These are phyloP conservation scores for Crithidia expoeki DNA, from an alignment of 208 protist species.

Conservation along the genomic window DNA sequence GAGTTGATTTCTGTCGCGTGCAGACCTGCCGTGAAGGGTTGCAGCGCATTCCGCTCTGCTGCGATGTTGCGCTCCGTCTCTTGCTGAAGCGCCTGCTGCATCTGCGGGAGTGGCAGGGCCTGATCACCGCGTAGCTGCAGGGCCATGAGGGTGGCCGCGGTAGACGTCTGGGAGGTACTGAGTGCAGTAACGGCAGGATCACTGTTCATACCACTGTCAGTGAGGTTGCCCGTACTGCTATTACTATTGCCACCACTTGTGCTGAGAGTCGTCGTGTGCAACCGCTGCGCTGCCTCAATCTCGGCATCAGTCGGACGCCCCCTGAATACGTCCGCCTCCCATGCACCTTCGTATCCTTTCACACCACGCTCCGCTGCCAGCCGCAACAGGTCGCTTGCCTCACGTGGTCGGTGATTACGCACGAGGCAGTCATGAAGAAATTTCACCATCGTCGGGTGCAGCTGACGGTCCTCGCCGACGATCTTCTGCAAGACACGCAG, in stretches of 20 bases:
- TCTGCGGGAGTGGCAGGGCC: slow-evolving; percentile 41
- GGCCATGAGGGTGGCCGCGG: slow-evolving; percentile 51
- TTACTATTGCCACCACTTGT: not conserved
- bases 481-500: slow-evolving; percentile 74
- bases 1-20: slow-evolving; percentile 80
- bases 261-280: too few species aligned
- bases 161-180: slow-evolving; percentile 27
- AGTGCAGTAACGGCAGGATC: not conserved
- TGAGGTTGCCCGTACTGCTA: not conserved
- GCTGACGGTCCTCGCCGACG: slow-evolving; percentile 72
- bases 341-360: slow-evolving; percentile 80
- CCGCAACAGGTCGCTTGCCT: slow-evolving; percentile 80
- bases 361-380: slow-evolving; percentile 75
- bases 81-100: slow-evolving; percentile 57
- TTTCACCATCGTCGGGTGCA: slow-evolving; percentile 87
- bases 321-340: slow-evolving; percentile 84
- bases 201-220: not conserved
- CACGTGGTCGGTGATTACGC: slow-evolving; percentile 77
- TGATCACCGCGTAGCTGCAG: slow-evolving; percentile 83
- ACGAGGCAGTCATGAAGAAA: slow-evolving; percentile 90
- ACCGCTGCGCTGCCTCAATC: slow-evolving; percentile 32
- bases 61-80: slow-evolving; percentile 56
- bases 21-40: slow-evolving; percentile 81
- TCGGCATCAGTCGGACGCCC: slow-evolving; percentile 54
- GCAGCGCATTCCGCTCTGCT: slow-evolving; percentile 42